phyloP scores from a whole-genome alignment of 2,329 filamentous ascomycete genomes.

The Lachnellula suecica region DNA sequence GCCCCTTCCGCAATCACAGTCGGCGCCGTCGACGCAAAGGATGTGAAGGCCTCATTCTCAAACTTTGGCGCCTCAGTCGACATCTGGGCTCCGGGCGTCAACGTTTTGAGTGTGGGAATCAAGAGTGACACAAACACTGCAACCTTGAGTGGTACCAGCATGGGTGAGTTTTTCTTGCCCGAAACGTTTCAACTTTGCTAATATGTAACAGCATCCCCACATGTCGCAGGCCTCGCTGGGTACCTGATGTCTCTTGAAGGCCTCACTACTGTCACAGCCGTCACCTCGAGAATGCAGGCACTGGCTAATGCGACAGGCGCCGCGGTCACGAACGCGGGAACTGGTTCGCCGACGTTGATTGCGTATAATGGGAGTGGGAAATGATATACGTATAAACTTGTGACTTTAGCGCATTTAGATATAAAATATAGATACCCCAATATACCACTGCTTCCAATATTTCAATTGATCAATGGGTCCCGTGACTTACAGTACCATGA shows the following conservation, averaged over 20 bases:
- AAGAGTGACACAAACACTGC: constrained; percentile 41
- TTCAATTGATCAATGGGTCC: too few species aligned
- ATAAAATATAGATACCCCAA: too few species aligned
- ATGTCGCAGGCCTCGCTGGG: constrained; percentile 65
- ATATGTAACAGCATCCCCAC: constrained; percentile 64
- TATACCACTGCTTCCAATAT: too few species aligned
- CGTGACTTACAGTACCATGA: too few species aligned
- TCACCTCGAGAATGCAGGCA: constrained; percentile 36
- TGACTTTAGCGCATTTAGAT: too few species aligned
- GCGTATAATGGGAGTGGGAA: constrained; percentile 7
- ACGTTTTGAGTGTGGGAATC: constrained; percentile 47
- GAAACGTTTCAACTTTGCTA: too few species aligned
- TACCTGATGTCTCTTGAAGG: constrained; percentile 58
- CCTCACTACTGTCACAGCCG: constrained; percentile 37
- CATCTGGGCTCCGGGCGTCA: constrained; percentile 50
- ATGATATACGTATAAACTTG: too few species aligned
- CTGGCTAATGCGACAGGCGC: constrained; percentile 33
- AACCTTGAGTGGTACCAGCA: constrained; percentile 57
- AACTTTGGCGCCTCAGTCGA: constrained; percentile 51
- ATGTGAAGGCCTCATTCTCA: constrained; percentile 43
- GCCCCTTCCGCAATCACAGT: constrained; percentile 50
- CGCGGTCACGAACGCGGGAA: neutral
- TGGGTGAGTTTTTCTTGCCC: constrained; percentile 37
- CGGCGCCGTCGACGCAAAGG: constrained; percentile 43
- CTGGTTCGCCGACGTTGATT: constrained; percentile 3